Evolutionary conservation across 495 filamentous ascomycete genomes (phyloP), one percentile per base, ranked within the genome.

Genomic region (Oleoguttula mirabilis): DNA sequence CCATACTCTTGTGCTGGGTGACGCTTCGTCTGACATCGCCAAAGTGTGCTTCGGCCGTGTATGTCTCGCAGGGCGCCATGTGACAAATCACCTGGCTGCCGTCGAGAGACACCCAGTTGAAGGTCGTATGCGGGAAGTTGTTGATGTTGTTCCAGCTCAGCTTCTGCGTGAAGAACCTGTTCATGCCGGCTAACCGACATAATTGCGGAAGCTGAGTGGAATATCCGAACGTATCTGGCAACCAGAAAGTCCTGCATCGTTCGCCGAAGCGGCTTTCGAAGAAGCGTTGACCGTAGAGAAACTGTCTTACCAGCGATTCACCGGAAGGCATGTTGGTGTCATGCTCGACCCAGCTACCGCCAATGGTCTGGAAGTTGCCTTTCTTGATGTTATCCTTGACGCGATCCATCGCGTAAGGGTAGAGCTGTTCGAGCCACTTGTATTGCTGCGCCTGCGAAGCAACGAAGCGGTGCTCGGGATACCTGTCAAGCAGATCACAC

Each of bases 111-210:
- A 98, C 87, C 90, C 90, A 98, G 55, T 90, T 90, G 69, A 98
- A 98, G 0, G 90, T 96, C 1, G 88, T 95, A 52, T 96, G 90
- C 1, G 90, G 90, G 64, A 98, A 98, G 45, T 82, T 93, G 66
- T 98, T 96, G 68, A 98, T 95, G 60, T 96, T 96, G 62, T 98
- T 98, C 80, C 79, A 84, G 59, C 77, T 82, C 27, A 98, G 72
- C 63, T 98, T 98, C 62, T 98, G 90, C 1, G 90, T 98, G 50
- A 98, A 83, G 66, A 98, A 98, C 22, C 90, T 75, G 40, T 69
- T 80, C 90, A 98, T 98, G 28, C 88, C 90, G 15, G 90, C 80
- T 23, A 94, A 65, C 8, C 87, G 80, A 51, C 84, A 94, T 22
- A 98, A 64, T 58, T 98, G 90, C 24, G 90, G 90, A 15, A 98